A percentile compares a stretch with the other conserved stretches of the same genome.
Conservation (phyloP, 2,329 filamentous ascomycete species). For the Trichophyton benhamiae region DNA sequence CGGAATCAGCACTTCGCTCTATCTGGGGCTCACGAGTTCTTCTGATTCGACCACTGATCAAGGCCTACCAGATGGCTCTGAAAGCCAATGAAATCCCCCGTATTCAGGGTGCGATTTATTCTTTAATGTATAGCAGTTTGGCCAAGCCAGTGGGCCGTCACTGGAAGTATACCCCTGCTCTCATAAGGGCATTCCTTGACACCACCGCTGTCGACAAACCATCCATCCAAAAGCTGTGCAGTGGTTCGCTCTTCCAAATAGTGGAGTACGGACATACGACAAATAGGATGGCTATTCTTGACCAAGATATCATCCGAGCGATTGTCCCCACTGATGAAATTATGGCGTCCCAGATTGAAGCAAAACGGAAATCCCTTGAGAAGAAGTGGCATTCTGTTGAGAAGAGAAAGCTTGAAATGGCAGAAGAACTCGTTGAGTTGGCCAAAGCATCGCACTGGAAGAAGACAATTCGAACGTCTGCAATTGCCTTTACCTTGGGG, state of each 20-base stretch:
- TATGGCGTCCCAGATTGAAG: slow-evolving; percentile 46
- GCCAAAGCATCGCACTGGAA: slow-evolving; percentile 87
- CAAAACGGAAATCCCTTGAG: slow-evolving; percentile 61
- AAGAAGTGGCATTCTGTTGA: slow-evolving; percentile 68
- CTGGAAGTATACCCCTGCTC: slow-evolving; percentile 86
- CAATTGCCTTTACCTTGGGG: slow-evolving; percentile 81
- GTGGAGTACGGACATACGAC: slow-evolving; percentile 85
- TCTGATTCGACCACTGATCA: slow-evolving; percentile 77
- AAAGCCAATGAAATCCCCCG: slow-evolving; percentile 71
- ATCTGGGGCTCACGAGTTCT: slow-evolving; percentile 77
- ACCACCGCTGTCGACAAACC: slow-evolving; percentile 84
- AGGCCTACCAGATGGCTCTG: slow-evolving; percentile 65
- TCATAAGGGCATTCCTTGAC: slow-evolving; percentile 80
- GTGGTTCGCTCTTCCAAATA: slow-evolving; percentile 68
- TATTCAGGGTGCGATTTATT: slow-evolving; percentile 91
- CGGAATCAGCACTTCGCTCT: slow-evolving; percentile 85
- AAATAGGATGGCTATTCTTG: slow-evolving; percentile 72
- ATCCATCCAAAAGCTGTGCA: slow-evolving; percentile 81
- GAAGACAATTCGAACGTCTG: slow-evolving; percentile 76
- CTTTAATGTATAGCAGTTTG: slow-evolving; percentile 75
- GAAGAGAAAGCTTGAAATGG: slow-evolving; percentile 65
- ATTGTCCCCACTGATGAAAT: slow-evolving; percentile 56
- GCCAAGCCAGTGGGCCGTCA: slow-evolving; percentile 79
- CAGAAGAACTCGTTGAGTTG: slow-evolving; percentile 65
- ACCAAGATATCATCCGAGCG: slow-evolving; percentile 55